Evolutionary conservation across 2,329 filamentous ascomycete species (phyloP).

Genomic region (Fusarium nodosum): DNA sequence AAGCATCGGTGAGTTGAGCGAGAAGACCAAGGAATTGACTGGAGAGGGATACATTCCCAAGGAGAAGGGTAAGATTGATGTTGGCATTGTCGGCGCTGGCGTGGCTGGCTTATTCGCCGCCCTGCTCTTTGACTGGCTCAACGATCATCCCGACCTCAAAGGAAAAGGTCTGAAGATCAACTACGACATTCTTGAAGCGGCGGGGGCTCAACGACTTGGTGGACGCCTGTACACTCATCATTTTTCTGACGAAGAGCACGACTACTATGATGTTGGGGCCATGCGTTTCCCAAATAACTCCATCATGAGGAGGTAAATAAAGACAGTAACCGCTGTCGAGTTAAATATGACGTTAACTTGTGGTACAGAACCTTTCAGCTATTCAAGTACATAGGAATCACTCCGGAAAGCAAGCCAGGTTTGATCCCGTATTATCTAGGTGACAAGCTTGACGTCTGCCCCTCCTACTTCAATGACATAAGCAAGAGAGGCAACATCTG

Average conservation of each 20-base stretch:
- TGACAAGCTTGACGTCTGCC: not conserved
- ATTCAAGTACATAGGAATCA: slow-evolving; percentile 2
- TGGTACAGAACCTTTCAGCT: slow-evolving; percentile 13
- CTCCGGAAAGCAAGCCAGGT: not conserved
- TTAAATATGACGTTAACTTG: not conserved
- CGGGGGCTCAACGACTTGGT: slow-evolving; percentile 5
- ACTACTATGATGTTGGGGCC: slow-evolving; percentile 34
- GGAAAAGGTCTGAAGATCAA: not conserved
- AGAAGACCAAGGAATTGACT: not conserved
- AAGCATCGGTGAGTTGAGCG: not conserved
- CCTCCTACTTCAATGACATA: slow-evolving; percentile 30
- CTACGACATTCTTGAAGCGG: slow-evolving; percentile 34
- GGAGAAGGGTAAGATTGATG: not conserved
- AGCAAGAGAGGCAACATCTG: slow-evolving; percentile 7
- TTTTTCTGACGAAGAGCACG: slow-evolving; percentile 23
- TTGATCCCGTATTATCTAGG: slow-evolving; percentile 33
- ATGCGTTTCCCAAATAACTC: slow-evolving; percentile 33
- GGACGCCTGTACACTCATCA: slow-evolving; percentile 34
- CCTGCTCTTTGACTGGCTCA: slow-evolving; percentile 22
- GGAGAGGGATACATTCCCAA: not conserved
- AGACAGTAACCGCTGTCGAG: too few species aligned
- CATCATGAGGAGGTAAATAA: slow-evolving; percentile 14
- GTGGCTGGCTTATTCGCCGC: slow-evolving; percentile 25
- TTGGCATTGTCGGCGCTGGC: slow-evolving; percentile 26
- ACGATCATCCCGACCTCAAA: not conserved